Evolutionary conservation across 441 rosid species (phyloP), one percentile per base, ranked within the genome.

Genomic region (Populus tomentosa): DNA sequence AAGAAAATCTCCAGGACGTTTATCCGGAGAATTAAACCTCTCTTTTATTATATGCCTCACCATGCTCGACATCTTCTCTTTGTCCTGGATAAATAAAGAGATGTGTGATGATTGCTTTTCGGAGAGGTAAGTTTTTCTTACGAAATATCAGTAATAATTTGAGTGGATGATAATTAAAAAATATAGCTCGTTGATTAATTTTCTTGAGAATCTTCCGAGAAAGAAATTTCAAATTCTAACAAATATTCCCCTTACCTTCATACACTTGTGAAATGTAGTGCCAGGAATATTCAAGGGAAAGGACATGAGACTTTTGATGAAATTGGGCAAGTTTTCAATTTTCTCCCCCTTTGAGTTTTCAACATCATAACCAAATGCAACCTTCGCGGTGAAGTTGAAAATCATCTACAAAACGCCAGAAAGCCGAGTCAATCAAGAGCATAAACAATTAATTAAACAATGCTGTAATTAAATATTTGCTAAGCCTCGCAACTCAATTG

Each of bases 261-360:
- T 75, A 72, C 87, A 80, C 56, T 75, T 82, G 66, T 82, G 71
- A 70, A 73, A 82, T 2, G 83, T 40, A 14, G 87, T 86, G 20
- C 87, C 87, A 10, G 87, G 87, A 28, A 86, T 20, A 50, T 84
- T 82, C 61, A 82, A 13, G 11, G 89, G 86, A 61, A 85, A 77
- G 38, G 86, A 38, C 78, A 83, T 46, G 14, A 83, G 66, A 11
- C 81, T 77, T 10, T 23, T 23, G n/a, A 63, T 26, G 16, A 78
- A 40, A 20, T 66, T 40, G 1, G 70, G 18, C 23, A 75, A 68
- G 8, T 63, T 26, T 6, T 66, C 75, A 1, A 67, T 50, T 46
- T 70, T 26, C 20, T 67, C 64, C 21, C 74, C 80, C 9, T 32
- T 16, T 0, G 83, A 67, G 8, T 10, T 70, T n/a, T 38, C 66